Base-by-base conservation (phyloP, 495 filamentous ascomycete species). In the Penicillium arizonense region DNA sequence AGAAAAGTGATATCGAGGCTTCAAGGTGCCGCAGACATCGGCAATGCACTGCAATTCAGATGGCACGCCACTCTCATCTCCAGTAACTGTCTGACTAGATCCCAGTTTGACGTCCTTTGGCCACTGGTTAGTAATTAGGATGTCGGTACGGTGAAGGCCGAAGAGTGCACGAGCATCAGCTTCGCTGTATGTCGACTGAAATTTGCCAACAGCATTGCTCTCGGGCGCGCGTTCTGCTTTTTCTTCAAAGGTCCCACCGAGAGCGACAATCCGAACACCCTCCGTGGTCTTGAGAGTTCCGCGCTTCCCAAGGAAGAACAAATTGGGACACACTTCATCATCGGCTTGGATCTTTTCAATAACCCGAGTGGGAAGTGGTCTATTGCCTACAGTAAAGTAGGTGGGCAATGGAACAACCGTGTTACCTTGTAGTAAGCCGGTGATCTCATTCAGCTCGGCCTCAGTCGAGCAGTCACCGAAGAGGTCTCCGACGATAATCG, bases 1-100 rank as follows among this genome's bases (percentile, higher is more conserved):
- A 12, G 87, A 82, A 66, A 98, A 87, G 70, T 97, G 92, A 63
- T 98, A 98, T 18, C 88, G 81, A 10, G 94, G 94, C 56, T 89
- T 90, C 8, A 96, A 63, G 2, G 83, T 75, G 8, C 79, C 74
- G 65, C 85, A 90, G 18, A 98, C 77, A 43, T 94, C 89, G 5
- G 90, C 80, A 23, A 86, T 56, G 59, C 77, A 91, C 73, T 73
- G 78, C 46, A 62, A 76, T 63, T 72, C 69, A 64, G 64, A 62
- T 59, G 82, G 66, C 14, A 53, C 16, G 66, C 59, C 9, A 60
- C 37, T 64, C 23, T 65, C 55, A 4, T 64, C 70, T 21, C 81
- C 77, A 21, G 75, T 68, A n/a, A 84, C 55, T 4, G 69, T 39
- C 0, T 81, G 73, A 41, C 82, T 82, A 1, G 89, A 83, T 1